phyloP scores from a whole-genome alignment of 495 filamentous ascomycete species.

The Talaromyces proteolyticus region DNA sequence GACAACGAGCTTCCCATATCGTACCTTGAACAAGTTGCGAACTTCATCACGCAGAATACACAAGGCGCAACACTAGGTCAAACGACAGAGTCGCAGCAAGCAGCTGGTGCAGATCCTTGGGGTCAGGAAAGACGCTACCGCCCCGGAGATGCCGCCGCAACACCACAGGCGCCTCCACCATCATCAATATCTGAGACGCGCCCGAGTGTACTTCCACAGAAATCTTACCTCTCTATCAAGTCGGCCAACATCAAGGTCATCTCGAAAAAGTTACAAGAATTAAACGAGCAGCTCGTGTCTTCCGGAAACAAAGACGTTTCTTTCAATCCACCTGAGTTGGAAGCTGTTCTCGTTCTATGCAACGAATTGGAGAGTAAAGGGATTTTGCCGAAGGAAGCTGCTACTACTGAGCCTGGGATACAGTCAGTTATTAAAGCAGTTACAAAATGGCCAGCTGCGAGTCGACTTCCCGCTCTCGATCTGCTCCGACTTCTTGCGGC shows the following conservation, averaged over 20 bases:
- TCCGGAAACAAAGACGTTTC: slow-evolving; percentile 67
- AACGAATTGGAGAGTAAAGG: slow-evolving; percentile 49
- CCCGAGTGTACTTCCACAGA: slow-evolving; percentile 71
- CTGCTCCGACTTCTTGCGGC: slow-evolving; percentile 73
- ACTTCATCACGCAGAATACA: slow-evolving; percentile 89
- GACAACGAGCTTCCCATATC: slow-evolving; percentile 86
- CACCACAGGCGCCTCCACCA: slow-evolving; percentile 20
- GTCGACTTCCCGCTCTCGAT: slow-evolving; percentile 80
- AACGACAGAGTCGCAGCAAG: slow-evolving; percentile 28
- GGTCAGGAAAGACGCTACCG: slow-evolving; percentile 72
- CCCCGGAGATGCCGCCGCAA: slow-evolving; percentile 57
- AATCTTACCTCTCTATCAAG: slow-evolving; percentile 70
- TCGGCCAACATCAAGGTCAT: slow-evolving; percentile 58
- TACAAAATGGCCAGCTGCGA: slow-evolving; percentile 69
- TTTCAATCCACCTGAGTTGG: slow-evolving; percentile 64
- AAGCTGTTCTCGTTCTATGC: slow-evolving; percentile 47
- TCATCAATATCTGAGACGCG: slow-evolving; percentile 31
- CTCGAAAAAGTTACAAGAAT: slow-evolving; percentile 64
- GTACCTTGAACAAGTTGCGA: slow-evolving; percentile 89
- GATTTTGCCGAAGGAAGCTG: slow-evolving; percentile 20
- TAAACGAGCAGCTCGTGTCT: slow-evolving; percentile 61
- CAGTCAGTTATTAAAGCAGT: slow-evolving; percentile 59
- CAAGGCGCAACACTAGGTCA: slow-evolving; percentile 76
- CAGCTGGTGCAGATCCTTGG: slow-evolving; percentile 61
- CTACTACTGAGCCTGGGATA: slow-evolving; percentile 40